A percentile compares a stretch with the other conserved stretches of the same genome.
phyloP scores from a whole-genome alignment of 345 rosid genomes.

The Citrus mangshanensis region DNA sequence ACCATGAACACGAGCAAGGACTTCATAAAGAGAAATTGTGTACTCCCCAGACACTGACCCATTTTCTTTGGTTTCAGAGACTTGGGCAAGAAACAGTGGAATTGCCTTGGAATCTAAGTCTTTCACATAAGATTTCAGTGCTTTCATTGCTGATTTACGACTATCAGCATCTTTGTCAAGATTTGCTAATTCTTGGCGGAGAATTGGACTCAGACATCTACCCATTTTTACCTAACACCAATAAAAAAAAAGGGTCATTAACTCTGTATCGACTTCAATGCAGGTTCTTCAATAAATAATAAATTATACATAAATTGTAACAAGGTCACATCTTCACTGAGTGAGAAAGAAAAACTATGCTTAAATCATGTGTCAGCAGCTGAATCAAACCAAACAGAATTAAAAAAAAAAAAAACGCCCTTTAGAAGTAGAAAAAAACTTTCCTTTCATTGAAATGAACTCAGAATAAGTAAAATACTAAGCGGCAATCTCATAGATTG shows the following conservation, averaged over 20 bases:
- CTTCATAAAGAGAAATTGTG: conserved; percentile 89
- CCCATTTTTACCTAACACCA: conserved; percentile 49
- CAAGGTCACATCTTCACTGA: background rate
- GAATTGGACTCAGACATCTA: conserved; percentile 64
- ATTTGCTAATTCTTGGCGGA: conserved; percentile 70
- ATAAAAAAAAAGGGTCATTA: background rate
- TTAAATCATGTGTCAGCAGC: background rate
- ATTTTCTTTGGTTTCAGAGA: conserved; percentile 85
- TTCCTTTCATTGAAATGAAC: background rate
- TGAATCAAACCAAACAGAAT: background rate
- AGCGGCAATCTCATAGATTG: background rate
- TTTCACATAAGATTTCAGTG: conserved; percentile 76
- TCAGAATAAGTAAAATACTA: background rate
- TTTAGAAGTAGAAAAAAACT: no score
- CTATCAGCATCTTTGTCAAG: conserved; percentile 83
- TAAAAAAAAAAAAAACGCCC: no score
- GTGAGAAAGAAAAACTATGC: background rate
- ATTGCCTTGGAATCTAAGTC: conserved; percentile 81
- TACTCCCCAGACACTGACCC: conserved; percentile 80
- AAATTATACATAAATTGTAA: background rate
- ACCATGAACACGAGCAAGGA: conserved; percentile 95
- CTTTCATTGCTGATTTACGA: conserved; percentile 77
- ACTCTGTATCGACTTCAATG: background rate
- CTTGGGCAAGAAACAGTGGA: conserved; percentile 78
- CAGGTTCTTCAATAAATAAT: background rate